Base-by-base conservation (phyloP, 306 rosid species). In the Cucumis hystrix region DNA sequence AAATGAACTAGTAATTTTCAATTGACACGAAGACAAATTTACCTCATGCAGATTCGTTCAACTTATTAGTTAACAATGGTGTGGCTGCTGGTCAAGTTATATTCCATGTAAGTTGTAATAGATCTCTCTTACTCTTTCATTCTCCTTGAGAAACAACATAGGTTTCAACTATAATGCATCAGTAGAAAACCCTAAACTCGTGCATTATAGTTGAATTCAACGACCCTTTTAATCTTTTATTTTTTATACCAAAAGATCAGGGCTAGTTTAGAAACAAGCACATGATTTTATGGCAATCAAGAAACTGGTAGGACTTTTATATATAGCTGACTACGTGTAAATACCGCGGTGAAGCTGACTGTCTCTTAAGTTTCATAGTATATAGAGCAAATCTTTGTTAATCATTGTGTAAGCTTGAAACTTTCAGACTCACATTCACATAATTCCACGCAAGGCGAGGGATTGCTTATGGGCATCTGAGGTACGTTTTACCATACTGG, bases 391-490 rank as follows among this genome's bases (percentile, higher is more conserved):
- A 63, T 67, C 28, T 47, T 21, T 78, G 73, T 77, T 87, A 56
- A 89, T 82, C 41, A 77, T 79, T 16, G 33, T 52, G 71, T 49
- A 76, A 69, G 45, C 56, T 56, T 74, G 63, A 49, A 76, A 81
- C 61, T 81, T 88, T 80, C 99, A 95, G 97, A 95, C 97, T 40
- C 99, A 95, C 81, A 82, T 95, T 65, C 99, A 95, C 86, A 87
- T 95, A 80, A 92, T 95, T 80, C 99, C 99, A 52, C 99, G 97
- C 75, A 87, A 88, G 78, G 91, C 87, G 21, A 83, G 12, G 11
- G 99, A 95, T 77, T 89, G 93, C 81, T 83, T 92, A 63, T 95
- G 99, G 99, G 81, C 89, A 20, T 95, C 99, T 18, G 97, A 95
- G 99, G 99, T 95, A 89, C 65, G 77, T 25, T 45, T 57, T 11